These are phyloP conservation scores for Themeda triandra DNA, from an alignment of 176 grass and related monocot species.

Conservation along the genomic window DNA sequence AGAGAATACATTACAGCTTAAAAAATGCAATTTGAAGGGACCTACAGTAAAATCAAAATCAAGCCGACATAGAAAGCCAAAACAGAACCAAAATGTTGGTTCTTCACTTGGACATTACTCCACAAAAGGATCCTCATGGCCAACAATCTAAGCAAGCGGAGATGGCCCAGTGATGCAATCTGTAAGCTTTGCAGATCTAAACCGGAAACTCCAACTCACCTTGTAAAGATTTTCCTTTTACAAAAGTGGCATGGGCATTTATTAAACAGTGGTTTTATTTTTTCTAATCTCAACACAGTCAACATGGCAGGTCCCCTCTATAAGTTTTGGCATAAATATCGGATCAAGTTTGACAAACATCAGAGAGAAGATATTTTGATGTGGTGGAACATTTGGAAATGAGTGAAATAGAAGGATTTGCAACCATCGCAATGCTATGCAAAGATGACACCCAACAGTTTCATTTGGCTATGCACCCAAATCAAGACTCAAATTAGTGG, in stretches of 20 bases:
- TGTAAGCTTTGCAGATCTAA: background rate
- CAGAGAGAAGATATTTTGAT: background rate
- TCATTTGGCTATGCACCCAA: background rate
- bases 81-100: background rate
- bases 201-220: background rate
- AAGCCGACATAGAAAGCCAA: background rate
- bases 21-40: background rate
- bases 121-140: background rate
- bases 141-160: background rate
- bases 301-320: background rate
- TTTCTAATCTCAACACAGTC: background rate
- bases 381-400: background rate
- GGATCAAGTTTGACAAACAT: background rate
- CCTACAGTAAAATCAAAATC: background rate
- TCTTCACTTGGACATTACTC: background rate
- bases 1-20: background rate
- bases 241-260: background rate
- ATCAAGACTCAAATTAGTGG: background rate
- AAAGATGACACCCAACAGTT: background rate
- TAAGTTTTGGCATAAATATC: background rate
- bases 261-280: background rate
- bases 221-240: background rate
- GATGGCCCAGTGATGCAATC: background rate
- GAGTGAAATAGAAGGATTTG: background rate
- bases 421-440: background rate